Evolutionary conservation across 2,329 filamentous ascomycete genomes (phyloP).

Genomic region (Colletotrichum tamarilloi): DNA sequence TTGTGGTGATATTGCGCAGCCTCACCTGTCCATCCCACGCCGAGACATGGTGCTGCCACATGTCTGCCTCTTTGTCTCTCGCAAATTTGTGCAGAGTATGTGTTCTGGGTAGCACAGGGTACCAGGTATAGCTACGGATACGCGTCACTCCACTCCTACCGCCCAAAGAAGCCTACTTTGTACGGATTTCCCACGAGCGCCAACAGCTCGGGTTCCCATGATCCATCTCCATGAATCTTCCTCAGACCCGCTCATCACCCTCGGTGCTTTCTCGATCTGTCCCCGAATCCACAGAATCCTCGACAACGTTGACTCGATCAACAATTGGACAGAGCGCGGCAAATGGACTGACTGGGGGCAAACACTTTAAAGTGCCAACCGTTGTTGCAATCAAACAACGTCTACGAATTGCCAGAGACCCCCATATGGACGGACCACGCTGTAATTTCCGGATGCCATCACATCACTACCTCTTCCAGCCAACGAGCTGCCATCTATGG

Average conservation of each 20-base stretch:
- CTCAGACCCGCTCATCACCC: constrained; percentile 8
- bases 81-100: neutral
- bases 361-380: constrained; percentile 12
- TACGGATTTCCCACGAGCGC: neutral
- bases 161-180: neutral
- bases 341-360: constrained; percentile 14
- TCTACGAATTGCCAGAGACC: constrained; percentile 27
- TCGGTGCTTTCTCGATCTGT: constrained; percentile 12
- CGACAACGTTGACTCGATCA: constrained; percentile 20
- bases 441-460: constrained; percentile 34
- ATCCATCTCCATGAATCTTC: constrained; percentile 1
- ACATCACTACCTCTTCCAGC: constrained; percentile 34
- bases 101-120: neutral
- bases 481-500: constrained; percentile 28
- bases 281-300: constrained; percentile 5
- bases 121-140: neutral
- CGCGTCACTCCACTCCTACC: neutral
- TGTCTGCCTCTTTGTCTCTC: constrained; percentile 7
- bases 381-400: constrained; percentile 22
- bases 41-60: constrained; percentile 8
- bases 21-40: constrained; percentile 10
- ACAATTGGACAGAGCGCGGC: constrained; percentile 27
- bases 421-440: constrained; percentile 20
- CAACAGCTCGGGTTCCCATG: neutral
- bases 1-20: neutral